Evolutionary conservation across 176 grass and related monocot species (phyloP).

Genomic region (Oryza brachyantha): DNA sequence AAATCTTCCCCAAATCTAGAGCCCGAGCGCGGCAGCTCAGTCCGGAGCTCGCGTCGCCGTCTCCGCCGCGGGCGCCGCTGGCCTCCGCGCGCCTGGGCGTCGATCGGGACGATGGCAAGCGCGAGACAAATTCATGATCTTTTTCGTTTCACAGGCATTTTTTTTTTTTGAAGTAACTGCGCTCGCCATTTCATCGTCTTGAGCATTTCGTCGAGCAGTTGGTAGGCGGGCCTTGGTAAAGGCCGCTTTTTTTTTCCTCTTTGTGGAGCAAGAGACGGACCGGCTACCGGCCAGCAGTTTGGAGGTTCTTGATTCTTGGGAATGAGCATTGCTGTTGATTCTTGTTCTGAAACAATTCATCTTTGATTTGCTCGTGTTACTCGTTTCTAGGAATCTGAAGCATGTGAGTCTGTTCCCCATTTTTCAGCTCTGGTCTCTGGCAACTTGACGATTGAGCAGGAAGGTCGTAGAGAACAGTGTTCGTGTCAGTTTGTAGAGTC

Average conservation of each 20-base stretch:
- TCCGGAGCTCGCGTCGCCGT: no score
- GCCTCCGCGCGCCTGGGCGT: not conserved
- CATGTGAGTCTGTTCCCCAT: not conserved
- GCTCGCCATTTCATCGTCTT: not conserved
- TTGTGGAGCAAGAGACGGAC: not conserved
- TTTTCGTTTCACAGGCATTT: not conserved
- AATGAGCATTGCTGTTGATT: not conserved
- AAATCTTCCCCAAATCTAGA: not conserved
- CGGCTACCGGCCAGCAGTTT: not conserved
- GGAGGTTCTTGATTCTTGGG: not conserved
- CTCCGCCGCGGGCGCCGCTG: not conserved
- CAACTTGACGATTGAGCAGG: not conserved
- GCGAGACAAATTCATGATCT: not conserved
- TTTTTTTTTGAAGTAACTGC: no score
- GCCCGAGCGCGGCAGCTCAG: not conserved
- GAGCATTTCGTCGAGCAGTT: constrained; percentile 38
- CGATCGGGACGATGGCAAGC: constrained; percentile 7
- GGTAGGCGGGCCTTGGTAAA: not conserved
- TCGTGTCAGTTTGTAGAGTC: not conserved
- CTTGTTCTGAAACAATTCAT: not conserved
- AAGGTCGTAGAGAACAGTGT: not conserved
- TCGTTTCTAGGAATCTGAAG: not conserved
- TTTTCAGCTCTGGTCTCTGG: not conserved
- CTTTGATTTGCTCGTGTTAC: no score
- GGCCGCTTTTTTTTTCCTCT: not conserved